Evolutionary conservation across 805 yeast species (phyloP), one percentile per base, ranked within the genome.

Genomic region (Metschnikowia baotianmanensis): DNA sequence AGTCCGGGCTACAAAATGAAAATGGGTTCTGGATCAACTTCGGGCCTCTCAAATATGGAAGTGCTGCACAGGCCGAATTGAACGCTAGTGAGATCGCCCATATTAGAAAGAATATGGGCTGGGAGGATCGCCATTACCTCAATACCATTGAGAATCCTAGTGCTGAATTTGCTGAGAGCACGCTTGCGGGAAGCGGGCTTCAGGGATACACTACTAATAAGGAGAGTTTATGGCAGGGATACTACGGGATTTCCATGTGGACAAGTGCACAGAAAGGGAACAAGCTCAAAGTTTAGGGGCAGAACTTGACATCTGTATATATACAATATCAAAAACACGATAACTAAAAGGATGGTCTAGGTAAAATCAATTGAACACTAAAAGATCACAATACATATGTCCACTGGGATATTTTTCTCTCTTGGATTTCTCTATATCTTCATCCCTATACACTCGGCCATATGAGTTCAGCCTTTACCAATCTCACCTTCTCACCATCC

Each of bases 11-110:
- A 6, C 66, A 65, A 12, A 72, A 72, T 3, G 82, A 86, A 12
- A 72, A 72, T 3, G 82, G 86, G 0, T 69, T 74, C 30, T 91
- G 98, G 98, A 78, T 91, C 47, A 91, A 93, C 57, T 71, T 81
- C 11, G 99, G 99, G 0, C 99, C 99, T 0, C 69, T 93, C 46
- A 85, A 90, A 59, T 91, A 93, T 69, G 97, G 97, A 0, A 79
- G 88, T 2, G 85, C 89, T 39, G 81, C 96, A 34, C 70, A 76
- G 57, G 78, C 82, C 22, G 96, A 90, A 58, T 65, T 88, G 22
- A 81, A 80, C 28, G 67, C 76, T 11, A 82, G 83, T n/a, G 97
- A 90, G 56, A 57, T 90, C 35, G 59, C 63, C 11, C 49, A 56
- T n/a, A 53, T 86, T 12, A 64, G 90, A 25, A 50, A 58, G 17